phyloP scores from a whole-genome alignment of 352 stramenopile genomes.

The Paralagenidium karlingii region DNA sequence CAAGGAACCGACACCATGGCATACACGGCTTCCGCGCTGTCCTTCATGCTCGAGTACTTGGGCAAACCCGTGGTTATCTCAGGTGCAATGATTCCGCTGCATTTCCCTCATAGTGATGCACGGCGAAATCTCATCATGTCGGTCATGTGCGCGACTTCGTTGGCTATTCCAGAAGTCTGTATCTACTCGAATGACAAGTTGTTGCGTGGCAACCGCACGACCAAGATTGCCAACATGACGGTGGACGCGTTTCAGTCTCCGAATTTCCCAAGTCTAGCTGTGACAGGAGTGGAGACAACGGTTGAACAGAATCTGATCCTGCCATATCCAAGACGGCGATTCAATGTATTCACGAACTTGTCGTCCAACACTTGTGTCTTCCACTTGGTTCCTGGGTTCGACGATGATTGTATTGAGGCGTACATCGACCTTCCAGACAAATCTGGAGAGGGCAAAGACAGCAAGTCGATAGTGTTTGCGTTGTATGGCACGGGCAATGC shows the following conservation, averaged over 20 bases:
- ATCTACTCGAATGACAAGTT: slow-evolving; percentile 96
- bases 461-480: slow-evolving; percentile 82
- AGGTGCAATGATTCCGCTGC: slow-evolving; percentile 92
- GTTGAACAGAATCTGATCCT: slow-evolving; percentile 85
- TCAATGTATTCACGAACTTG: slow-evolving; percentile 84
- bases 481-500: slow-evolving; percentile 95
- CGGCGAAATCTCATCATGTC: slow-evolving; percentile 95
- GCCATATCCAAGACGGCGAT: slow-evolving; percentile 76
- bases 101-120: slow-evolving; percentile 94
- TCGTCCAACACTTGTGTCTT: slow-evolving; percentile 89
- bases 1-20: slow-evolving; percentile 98
- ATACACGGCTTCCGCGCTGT: slow-evolving; percentile 90
- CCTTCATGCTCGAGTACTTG: slow-evolving; percentile 97
- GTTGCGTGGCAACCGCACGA: slow-evolving; percentile 90
- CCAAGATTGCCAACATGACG: slow-evolving; percentile 92
- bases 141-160: slow-evolving; percentile 64
- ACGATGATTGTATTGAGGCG: slow-evolving; percentile 74
- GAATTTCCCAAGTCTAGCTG: slow-evolving; percentile 90
- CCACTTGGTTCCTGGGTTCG: slow-evolving; percentile 81
- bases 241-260: slow-evolving; percentile 94
- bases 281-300: slow-evolving; percentile 88
- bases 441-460: slow-evolving; percentile 17
- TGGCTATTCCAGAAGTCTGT: slow-evolving; percentile 82
- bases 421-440: slow-evolving; percentile 37
- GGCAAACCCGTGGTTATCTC: slow-evolving; percentile 94